Conservation (phyloP, 2,329 filamentous ascomycete genomes). For the Colletotrichum orchidophilum region DNA sequence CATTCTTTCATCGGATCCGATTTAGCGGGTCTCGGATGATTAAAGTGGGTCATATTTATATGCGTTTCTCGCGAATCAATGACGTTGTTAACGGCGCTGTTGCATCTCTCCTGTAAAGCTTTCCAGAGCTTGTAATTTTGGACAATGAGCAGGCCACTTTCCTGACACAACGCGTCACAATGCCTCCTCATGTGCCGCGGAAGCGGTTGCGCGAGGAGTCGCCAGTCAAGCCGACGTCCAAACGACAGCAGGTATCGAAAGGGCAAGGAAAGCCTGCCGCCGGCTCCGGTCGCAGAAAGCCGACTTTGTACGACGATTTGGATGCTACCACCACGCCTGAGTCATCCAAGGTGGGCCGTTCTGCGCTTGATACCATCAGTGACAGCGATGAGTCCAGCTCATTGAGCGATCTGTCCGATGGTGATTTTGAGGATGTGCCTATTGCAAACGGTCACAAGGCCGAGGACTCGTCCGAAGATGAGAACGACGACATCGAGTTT, state of each 20-base stretch:
- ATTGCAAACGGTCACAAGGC: slow-evolving; percentile 54
- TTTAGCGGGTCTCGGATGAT: slow-evolving; percentile 12
- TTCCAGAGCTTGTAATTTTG: slow-evolving; percentile 1
- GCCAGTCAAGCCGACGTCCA: slow-evolving; percentile 37
- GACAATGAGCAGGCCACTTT: neutral
- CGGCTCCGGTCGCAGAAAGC: slow-evolving; percentile 53
- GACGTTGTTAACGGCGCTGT: slow-evolving; percentile 35
- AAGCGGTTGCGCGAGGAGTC: slow-evolving; percentile 65
- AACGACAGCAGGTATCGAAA: slow-evolving; percentile 32
- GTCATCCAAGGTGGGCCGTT: slow-evolving; percentile 53
- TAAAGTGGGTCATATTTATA: slow-evolving; percentile 40
- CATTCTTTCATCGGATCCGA: slow-evolving; percentile 24
- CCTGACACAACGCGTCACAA: slow-evolving; percentile 44
- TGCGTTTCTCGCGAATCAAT: slow-evolving; percentile 42
- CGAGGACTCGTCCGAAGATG: slow-evolving; percentile 47
- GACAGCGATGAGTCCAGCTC: slow-evolving; percentile 57
- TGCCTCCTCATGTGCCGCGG: slow-evolving; percentile 75
- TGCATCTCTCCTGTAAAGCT: slow-evolving; percentile 23
- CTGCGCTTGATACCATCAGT: slow-evolving; percentile 54
- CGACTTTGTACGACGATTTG: slow-evolving; percentile 69
- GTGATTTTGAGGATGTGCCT: slow-evolving; percentile 61
- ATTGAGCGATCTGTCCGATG: slow-evolving; percentile 64
- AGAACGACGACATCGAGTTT: slow-evolving; percentile 71
- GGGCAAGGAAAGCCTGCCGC: slow-evolving; percentile 4
- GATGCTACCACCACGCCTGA: slow-evolving; percentile 59